Evolutionary conservation across 148 eudicot genomes (phyloP), one percentile per base, ranked within the genome.

Genomic region (Chenopodium berlandieri): DNA sequence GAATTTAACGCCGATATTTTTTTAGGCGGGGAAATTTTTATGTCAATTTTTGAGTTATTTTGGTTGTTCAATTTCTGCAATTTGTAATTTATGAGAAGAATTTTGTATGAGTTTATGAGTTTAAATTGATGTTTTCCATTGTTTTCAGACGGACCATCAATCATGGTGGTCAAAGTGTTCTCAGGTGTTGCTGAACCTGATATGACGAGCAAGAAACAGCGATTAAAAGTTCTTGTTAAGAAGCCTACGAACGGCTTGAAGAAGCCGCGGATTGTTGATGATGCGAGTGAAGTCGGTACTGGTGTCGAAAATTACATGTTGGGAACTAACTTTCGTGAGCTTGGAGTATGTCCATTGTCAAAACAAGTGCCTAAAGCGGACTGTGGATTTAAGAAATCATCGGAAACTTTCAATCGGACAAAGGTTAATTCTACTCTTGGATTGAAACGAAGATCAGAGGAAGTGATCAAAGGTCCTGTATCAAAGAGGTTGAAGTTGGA

Each of bases 401-500:
- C 40, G 2, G 47, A 14, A 16, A 54, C 30, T 19, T 9, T 6
- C 66, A 74, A 27, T 62, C 75, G 50, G 70, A 63, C 32, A 66
- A 79, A 80, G 70, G 69, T 58, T 37, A 78, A 76, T 48, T 82
- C 87, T 75, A 34, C 75, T 31, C 22, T 60, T 66, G 88, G 87
- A 34, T 80, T 50, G 34, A 95, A 92, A 86, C 92, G 94, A 5
- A 84, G 71, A 71, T 56, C 82, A 25, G 87, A 81, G 12, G 82
- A 58, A 23, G 50, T 76, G 23, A 56, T 84, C 52, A 91, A 84
- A 32, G 50, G 52, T 79, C 87, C 30, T 31, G 83, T 60, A 65
- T 82, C 64, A 44, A 94, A 94, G 88, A 90, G 79, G 85, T 82
- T 65, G 82, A 95, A 86, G 87, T 86, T 93, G 91, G 96, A 93